Evolutionary conservation across 805 yeast species (phyloP), one percentile per base, ranked within the genome.

Genomic region (Metschnikowia lachancei): DNA sequence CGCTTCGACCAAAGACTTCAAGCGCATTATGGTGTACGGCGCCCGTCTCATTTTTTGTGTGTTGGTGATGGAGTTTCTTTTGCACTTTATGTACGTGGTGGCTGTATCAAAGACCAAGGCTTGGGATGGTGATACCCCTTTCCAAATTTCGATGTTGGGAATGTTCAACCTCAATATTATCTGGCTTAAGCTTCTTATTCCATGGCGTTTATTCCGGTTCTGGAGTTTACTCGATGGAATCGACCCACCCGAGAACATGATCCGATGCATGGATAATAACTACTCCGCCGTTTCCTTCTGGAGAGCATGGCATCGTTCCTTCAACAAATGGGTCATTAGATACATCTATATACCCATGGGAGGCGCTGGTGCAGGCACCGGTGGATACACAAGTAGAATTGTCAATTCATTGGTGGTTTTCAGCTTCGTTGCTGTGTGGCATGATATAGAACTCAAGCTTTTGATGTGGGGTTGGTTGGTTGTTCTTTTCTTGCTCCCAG

Each of bases 271-370:
- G 81, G 87, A 89, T 63, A 89, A 94, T 66, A 94, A 94, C 66
- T 94, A 83, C 64, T 85, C 95, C 29, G 94, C 97, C 0, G 65
- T 88, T 51, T 89, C 94, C n/a, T 94, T 94, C 64, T 94, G 99
- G 99, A 78, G 98, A 61, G 95, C 96, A 3, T 94, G 99, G 99
- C 99, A 94, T 66, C 79, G 98, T 60, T 85, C 95, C 39, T 94
- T 74, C 69, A 91, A 92, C 67, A 78, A 85, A 55, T 94, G 97
- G 95, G 85, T 87, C 29, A 78, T 87, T 20, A 76, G 96, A 51
- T 94, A 94, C 64, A 78, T 94, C 34, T 94, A 94, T 58, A 76
- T 94, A 18, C 99, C 99, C 2, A 68, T 94, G 50, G 98, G 98
- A 10, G 76, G 76, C 4, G 97, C 97, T 0, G 76, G 76, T 3